Percentiles rank a stretch among this genome's conserved stretches.
These are phyloP conservation scores for Kwoniella shandongensis DNA, from an alignment of 768 basidiomycete genomes.

Conservation along the genomic window DNA sequence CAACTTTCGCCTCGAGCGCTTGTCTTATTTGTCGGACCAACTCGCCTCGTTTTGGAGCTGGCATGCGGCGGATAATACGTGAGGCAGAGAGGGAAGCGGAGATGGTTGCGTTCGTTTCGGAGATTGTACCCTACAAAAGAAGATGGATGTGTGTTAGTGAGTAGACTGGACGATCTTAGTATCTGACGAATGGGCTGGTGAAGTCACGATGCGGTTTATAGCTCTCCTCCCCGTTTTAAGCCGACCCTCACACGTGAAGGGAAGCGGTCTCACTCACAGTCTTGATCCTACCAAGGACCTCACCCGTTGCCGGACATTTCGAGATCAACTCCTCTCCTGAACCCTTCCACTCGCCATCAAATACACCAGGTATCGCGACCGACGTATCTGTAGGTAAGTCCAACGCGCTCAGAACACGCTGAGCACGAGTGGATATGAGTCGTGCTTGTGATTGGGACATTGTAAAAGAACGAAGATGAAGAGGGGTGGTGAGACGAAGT, in stretches of 20 bases:
- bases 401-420: conserved; percentile 37
- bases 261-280: conserved; percentile 59
- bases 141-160: conserved; percentile 24
- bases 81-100: conserved; percentile 73
- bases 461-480: background rate
- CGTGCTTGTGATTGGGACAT: too few relatives aligned
- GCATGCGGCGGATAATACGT: conserved; percentile 67
- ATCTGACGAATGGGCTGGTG: too few relatives aligned
- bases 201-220: too few relatives aligned
- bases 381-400: conserved; percentile 33
- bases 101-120: conserved; percentile 70
- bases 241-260: too few relatives aligned
- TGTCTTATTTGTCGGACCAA: conserved; percentile 82
- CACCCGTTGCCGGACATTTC: conserved; percentile 80
- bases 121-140: conserved; percentile 62
- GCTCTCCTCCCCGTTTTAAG: too few relatives aligned
- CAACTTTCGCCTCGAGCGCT: conserved; percentile 73
- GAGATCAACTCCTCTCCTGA: conserved; percentile 33
- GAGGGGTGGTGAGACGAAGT: background rate
- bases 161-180: too few relatives aligned
- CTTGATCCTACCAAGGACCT: conserved; percentile 71
- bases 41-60: conserved; percentile 85
- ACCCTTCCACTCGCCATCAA: conserved; percentile 46
- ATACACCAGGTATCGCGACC: conserved; percentile 35
- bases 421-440: conserved; percentile 33